Evolutionary conservation across 371 early-diverging fungal species (phyloP).

Genomic region (Rhizopus sp.): DNA sequence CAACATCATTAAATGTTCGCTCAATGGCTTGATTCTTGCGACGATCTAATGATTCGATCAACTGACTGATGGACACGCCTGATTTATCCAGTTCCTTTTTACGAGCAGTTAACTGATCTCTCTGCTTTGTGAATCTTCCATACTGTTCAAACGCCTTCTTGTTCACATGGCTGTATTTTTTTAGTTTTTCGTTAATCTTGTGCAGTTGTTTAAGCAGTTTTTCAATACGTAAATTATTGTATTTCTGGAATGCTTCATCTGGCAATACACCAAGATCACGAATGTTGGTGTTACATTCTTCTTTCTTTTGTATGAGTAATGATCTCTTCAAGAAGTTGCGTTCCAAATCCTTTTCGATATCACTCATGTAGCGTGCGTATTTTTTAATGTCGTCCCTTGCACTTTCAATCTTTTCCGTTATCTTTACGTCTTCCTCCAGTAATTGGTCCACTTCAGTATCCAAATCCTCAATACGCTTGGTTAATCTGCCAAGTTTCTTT

Average conservation of each 20-base stretch:
- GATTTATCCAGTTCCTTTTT: conserved; percentile 88
- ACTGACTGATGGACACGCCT: conserved; percentile 77
- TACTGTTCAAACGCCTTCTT: conserved; percentile 98
- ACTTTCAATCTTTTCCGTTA: conserved; percentile 52
- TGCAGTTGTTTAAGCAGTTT: conserved; percentile 78
- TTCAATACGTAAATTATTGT: conserved; percentile 47
- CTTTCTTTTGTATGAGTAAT: conserved; percentile 80
- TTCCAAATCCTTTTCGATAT: conserved; percentile 71
- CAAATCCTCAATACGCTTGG: conserved; percentile 38
- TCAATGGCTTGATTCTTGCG: conserved; percentile 97
- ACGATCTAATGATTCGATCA: conserved; percentile 90
- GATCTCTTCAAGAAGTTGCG: conserved; percentile 78
- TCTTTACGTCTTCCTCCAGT: conserved; percentile 40
- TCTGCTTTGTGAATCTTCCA: conserved; percentile 88
- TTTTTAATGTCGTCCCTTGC: conserved; percentile 31
- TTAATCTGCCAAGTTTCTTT: conserved; percentile 35
- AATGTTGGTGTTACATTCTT: conserved; percentile 84
- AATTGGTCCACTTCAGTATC: conserved; percentile 41
- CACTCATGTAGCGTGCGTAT: conserved; percentile 10
- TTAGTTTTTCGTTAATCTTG: conserved; percentile 80
- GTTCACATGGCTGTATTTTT: conserved; percentile 93
- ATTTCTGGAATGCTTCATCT: conserved; percentile 90
- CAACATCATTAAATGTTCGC: conserved; percentile 93
- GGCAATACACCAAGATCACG: conserved; percentile 95
- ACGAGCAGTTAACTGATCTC: conserved; percentile 77